phyloP scores from a whole-genome alignment of 192 early-diverging fungal genomes.

The Chytriomyces sp. region DNA sequence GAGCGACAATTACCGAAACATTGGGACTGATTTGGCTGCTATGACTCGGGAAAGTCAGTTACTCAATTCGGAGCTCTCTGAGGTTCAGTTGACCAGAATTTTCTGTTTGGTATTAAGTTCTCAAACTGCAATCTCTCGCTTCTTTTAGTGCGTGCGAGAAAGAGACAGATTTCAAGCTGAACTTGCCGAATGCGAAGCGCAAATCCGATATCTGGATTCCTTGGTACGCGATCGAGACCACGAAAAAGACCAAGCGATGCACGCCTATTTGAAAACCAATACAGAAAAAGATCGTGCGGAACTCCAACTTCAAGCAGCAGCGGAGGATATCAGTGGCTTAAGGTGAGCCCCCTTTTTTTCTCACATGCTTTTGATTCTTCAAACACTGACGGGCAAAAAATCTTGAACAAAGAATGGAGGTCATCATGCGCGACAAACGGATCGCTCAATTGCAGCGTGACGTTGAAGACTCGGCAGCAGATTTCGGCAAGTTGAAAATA shows the following conservation, averaged over 20 bases:
- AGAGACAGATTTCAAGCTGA: slow-evolving; percentile 45
- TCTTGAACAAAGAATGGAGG: slow-evolving; percentile 49
- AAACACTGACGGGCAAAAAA: slow-evolving; percentile 6
- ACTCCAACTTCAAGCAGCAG: neutral
- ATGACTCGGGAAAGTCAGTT: slow-evolving; percentile 56
- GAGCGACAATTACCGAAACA: slow-evolving; percentile 22
- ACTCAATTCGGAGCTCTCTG: slow-evolving; percentile 43
- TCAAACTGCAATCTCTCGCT: neutral
- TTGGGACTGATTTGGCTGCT: slow-evolving; percentile 50
- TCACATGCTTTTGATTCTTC: slow-evolving; percentile 12
- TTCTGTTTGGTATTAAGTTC: neutral
- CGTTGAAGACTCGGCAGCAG: slow-evolving; percentile 43
- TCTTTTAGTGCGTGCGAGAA: slow-evolving; percentile 26
- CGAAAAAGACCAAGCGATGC: slow-evolving; percentile 56
- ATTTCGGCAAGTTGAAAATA: slow-evolving; percentile 44
- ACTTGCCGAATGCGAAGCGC: slow-evolving; percentile 50
- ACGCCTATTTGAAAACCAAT: slow-evolving; percentile 52
- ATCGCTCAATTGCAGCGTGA: slow-evolving; percentile 48
- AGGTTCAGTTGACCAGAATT: slow-evolving; percentile 1
- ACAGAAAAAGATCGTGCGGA: slow-evolving; percentile 51
- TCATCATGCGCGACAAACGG: slow-evolving; percentile 55
- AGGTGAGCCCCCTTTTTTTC: slow-evolving; percentile 30
- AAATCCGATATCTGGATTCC: slow-evolving; percentile 52
- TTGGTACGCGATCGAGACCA: slow-evolving; percentile 52
- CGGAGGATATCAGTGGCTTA: slow-evolving; percentile 47